phyloP scores from a whole-genome alignment of 352 stramenopile species.

The Phytophthora meadii region DNA sequence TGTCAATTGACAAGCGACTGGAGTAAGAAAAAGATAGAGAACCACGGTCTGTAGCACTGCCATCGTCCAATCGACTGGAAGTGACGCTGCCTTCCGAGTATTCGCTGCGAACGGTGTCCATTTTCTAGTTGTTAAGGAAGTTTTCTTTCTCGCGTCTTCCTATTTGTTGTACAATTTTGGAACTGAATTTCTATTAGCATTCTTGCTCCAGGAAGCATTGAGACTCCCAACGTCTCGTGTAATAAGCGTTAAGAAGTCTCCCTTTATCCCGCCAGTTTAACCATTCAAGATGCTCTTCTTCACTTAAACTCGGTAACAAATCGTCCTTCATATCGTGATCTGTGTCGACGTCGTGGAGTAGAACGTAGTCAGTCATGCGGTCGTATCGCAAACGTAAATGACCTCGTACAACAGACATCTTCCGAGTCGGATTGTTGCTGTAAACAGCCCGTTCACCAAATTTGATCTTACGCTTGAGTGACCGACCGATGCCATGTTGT shows the following conservation, averaged over 20 bases:
- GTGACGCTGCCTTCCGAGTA: constrained; percentile 32
- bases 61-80: constrained; percentile 37
- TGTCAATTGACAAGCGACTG: constrained; percentile 37
- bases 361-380: constrained; percentile 23
- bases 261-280: constrained; percentile 12
- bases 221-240: background rate
- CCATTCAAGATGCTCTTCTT: constrained; percentile 18
- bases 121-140: background rate
- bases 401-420: constrained; percentile 45
- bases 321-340: constrained; percentile 46
- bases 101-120: constrained; percentile 54
- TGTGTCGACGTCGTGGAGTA: constrained; percentile 36
- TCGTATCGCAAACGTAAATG: constrained; percentile 51
- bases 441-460: constrained; percentile 45
- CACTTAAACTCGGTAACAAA: constrained; percentile 32
- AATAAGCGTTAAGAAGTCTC: background rate
- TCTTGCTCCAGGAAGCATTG: no score
- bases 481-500: constrained; percentile 42
- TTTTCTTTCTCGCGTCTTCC: constrained; percentile 17
- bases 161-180: background rate
- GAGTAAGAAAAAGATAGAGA: constrained; percentile 49
- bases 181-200: background rate
- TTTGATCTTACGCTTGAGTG: constrained; percentile 44
- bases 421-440: constrained; percentile 56
- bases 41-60: constrained; percentile 29